Base-by-base conservation (phyloP, 2,329 filamentous ascomycete genomes). In the Setomelanomma holmii region DNA sequence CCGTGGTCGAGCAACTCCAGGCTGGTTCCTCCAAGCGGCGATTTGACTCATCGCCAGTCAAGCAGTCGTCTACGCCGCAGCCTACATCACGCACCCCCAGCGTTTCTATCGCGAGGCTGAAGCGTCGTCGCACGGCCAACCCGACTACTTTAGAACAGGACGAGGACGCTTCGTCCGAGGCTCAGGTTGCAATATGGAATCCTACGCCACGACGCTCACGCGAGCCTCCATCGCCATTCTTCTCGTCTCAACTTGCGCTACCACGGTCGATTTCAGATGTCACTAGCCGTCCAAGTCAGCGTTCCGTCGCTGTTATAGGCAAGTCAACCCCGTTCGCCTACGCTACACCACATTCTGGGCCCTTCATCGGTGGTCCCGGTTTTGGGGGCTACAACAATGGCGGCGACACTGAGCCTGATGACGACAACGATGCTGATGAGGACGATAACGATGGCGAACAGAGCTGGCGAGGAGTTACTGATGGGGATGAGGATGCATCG, bases 291-390 rank as follows among this genome's bases (percentile, higher is more conserved):
- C 67, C 67, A 16, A 49, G 80, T 75, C 41, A 83, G 75, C 63
- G 69, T n/a, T 71, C 66, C 35, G 49, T 59, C 8, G 60, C 62
- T 23, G 48, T 65, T 70, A 54, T 57, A 4, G 63, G 66, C 51
- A 61, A 73, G 65, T 51, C 82, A 0, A 88, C 87, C 0, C 80
- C 80, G 1, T 86, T 86, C 58, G 86, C 86, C n/a, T 92, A 92
- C 64, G 88, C 88, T 2, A 93, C 89, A 0, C 89, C 89, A 0
- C 81, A 88, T 67, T 91, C 88, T 64, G 71, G 72, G 0, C 66
- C 66, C 1, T 64, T 75, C 33, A 44, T 72, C n/a, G 71, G 69
- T 14, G 69, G 67, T 2, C 51, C 55, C 17, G 62, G 40, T 1
- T 70, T 64, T 44, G 54, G 52, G 17, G 63, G 58, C 10, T 67